Conservation (phyloP, 768 basidiomycete genomes). For the Pleurotus sapidus region DNA sequence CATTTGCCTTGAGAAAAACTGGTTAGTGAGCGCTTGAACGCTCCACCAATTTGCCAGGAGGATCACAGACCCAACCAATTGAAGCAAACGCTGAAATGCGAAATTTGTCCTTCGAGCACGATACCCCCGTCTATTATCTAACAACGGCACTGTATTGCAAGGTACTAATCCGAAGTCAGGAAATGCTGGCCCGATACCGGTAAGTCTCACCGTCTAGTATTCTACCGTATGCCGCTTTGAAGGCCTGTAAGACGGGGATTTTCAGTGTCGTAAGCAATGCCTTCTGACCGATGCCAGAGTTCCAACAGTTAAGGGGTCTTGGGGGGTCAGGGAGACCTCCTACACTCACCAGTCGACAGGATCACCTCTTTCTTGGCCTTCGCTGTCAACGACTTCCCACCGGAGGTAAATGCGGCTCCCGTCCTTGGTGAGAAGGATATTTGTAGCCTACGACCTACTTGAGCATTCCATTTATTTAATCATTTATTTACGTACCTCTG, state of each 20-base stretch:
- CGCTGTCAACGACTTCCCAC: conserved; percentile 19
- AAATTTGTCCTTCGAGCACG: too few relatives aligned
- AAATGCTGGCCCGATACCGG: too few relatives aligned
- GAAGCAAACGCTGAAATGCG: too few relatives aligned
- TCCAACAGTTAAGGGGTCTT: conserved; percentile 40
- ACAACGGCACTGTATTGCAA: too few relatives aligned
- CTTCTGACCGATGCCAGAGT: conserved; percentile 39
- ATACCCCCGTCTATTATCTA: too few relatives aligned
- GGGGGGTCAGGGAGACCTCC: not conserved
- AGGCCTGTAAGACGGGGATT: conserved; percentile 26
- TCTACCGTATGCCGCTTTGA: conserved; percentile 9
- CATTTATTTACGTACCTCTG: conserved; percentile 13
- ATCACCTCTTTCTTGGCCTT: conserved; percentile 40
- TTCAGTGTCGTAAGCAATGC: conserved; percentile 22
- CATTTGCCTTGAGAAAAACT: too few relatives aligned
- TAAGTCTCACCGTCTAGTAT: too few relatives aligned
- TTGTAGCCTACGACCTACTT: not conserved
- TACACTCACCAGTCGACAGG: conserved; percentile 23
- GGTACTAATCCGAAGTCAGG: too few relatives aligned
- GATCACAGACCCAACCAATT: too few relatives aligned
- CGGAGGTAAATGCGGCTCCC: conserved; percentile 8
- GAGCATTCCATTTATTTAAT: conserved; percentile 11
- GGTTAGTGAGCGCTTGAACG: too few relatives aligned
- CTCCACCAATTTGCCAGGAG: too few relatives aligned
- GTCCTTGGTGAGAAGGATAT: conserved; percentile 8